phyloP scores from a whole-genome alignment of 2,329 filamentous ascomycete genomes.

The Hymenoscyphus occultus region DNA sequence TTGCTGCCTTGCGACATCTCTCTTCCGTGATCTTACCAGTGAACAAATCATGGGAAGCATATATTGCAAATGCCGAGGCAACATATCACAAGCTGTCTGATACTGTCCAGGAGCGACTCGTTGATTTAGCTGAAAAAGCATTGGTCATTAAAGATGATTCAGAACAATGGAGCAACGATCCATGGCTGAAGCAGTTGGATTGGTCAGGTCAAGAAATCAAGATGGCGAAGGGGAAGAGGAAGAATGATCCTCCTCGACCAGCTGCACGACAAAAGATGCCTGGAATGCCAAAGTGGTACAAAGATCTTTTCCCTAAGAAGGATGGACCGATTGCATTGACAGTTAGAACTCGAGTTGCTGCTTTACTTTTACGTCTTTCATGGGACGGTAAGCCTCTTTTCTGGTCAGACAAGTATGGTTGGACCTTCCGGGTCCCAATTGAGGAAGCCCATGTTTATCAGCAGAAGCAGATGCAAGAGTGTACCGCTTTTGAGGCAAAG shows the following conservation, averaged over 20 bases:
- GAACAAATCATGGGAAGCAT: conserved; percentile 81
- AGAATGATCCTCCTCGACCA: conserved; percentile 72
- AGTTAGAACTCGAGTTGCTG: conserved; percentile 83
- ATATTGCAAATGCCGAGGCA: conserved; percentile 78
- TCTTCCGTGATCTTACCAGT: conserved; percentile 90
- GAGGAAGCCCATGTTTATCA: conserved; percentile 62
- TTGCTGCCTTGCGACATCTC: conserved; percentile 89
- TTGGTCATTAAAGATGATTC: conserved; percentile 68
- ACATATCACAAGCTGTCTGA: conserved; percentile 76
- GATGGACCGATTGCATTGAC: conserved; percentile 71
- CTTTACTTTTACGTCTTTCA: conserved; percentile 74
- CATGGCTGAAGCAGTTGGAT: conserved; percentile 90
- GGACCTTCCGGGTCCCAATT: conserved; percentile 78
- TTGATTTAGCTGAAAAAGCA: conserved; percentile 73
- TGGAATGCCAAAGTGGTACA: conserved; percentile 95
- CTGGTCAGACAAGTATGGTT: conserved; percentile 91
- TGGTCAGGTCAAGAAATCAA: conserved; percentile 92
- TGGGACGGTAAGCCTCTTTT: conserved; percentile 89
- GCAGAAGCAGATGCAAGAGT: conserved; percentile 68
- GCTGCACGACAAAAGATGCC: conserved; percentile 86
- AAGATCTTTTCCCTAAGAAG: conserved; percentile 74
- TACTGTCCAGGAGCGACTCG: conserved; percentile 72
- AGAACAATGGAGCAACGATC: conserved; percentile 71
- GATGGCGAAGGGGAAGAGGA: conserved; percentile 90
- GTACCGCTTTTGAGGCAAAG: conserved; percentile 74